Evolutionary conservation across 768 basidiomycete species (phyloP).

Genomic region (Saitozyma sp.): DNA sequence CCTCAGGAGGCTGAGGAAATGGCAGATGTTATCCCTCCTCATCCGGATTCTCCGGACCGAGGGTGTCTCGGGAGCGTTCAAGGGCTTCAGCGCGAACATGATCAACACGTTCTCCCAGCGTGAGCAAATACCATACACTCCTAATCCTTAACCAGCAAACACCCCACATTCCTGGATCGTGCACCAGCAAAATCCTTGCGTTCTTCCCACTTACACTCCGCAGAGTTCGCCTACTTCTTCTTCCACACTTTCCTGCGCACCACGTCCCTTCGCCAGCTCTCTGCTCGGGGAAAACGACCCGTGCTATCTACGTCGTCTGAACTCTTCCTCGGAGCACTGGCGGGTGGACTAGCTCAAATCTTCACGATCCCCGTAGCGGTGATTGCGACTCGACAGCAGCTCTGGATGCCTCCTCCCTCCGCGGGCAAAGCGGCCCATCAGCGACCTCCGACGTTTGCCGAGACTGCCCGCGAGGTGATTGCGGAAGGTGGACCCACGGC

Average conservation of each 20-base stretch:
- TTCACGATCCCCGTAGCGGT: constrained; percentile 98
- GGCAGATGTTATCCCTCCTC: constrained; percentile 65
- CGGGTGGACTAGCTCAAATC: constrained; percentile 91
- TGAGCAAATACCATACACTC: constrained; percentile 56
- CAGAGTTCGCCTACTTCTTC: constrained; percentile 99
- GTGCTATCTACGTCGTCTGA: constrained; percentile 57
- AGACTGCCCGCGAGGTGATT: constrained; percentile 80
- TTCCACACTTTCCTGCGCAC: constrained; percentile 92
- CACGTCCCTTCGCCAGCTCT: constrained; percentile 17
- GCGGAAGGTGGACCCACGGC: constrained; percentile 59
- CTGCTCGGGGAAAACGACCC: not conserved
- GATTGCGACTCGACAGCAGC: constrained; percentile 95
- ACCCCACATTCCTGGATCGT: not conserved
- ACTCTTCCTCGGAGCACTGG: constrained; percentile 81
- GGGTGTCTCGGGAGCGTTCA: constrained; percentile 78
- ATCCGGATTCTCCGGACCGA: constrained; percentile 73
- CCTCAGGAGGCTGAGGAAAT: constrained; percentile 35
- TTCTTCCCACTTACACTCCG: not conserved
- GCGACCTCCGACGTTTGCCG: constrained; percentile 62
- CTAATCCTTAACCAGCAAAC: not conserved
- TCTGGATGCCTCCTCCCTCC: constrained; percentile 58
- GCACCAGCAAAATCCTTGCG: too few species aligned
- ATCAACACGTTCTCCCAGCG: constrained; percentile 97
- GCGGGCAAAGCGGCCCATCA: constrained; percentile 50
- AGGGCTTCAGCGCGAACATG: constrained; percentile 95